These are phyloP conservation scores for Macrolepiota albuminosa DNA, from an alignment of 768 basidiomycete genomes.

Conservation along the genomic window DNA sequence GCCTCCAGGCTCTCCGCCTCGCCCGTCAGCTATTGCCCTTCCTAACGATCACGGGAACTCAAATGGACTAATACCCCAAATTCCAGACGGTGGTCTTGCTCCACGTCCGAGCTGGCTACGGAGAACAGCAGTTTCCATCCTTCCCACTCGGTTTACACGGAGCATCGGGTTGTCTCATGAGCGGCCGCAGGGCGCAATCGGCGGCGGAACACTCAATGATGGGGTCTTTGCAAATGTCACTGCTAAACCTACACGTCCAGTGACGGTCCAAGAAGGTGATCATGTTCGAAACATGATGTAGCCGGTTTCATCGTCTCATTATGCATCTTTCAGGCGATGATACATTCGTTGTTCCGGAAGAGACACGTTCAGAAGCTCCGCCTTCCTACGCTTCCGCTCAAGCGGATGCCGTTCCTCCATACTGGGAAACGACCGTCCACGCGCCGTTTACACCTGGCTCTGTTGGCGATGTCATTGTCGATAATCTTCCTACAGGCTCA, in stretches of 20 bases:
- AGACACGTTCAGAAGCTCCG: constrained; percentile 75
- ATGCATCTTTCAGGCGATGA: constrained; percentile 48
- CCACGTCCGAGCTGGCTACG: constrained; percentile 48
- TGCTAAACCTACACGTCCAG: constrained; percentile 71
- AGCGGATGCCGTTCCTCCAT: constrained; percentile 94
- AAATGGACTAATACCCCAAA: constrained; percentile 62
- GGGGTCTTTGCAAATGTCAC: constrained; percentile 96
- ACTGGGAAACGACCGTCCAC: constrained; percentile 97
- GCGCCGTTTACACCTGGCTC: constrained; percentile 66
- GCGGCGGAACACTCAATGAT: constrained; percentile 72
- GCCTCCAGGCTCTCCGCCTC: constrained; percentile 80
- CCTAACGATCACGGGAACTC: constrained; percentile 73
- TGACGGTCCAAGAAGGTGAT: constrained; percentile 56
- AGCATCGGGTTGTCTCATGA: constrained; percentile 39
- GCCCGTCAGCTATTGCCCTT: constrained; percentile 54
- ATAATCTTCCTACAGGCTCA: constrained; percentile 77
- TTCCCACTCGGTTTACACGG: constrained; percentile 48
- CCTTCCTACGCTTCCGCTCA: constrained; percentile 92
- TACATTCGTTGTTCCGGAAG: constrained; percentile 78
- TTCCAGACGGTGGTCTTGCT: constrained; percentile 25
- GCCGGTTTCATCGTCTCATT: not conserved
- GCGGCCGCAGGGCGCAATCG: constrained; percentile 41
- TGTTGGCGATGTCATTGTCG: constrained; percentile 82
- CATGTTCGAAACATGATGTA: constrained; percentile 13
- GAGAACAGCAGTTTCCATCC: constrained; percentile 48